Evolutionary conservation across 306 rosid species (phyloP), one percentile per base, ranked within the genome.

Genomic region (Cicer bijugum): DNA sequence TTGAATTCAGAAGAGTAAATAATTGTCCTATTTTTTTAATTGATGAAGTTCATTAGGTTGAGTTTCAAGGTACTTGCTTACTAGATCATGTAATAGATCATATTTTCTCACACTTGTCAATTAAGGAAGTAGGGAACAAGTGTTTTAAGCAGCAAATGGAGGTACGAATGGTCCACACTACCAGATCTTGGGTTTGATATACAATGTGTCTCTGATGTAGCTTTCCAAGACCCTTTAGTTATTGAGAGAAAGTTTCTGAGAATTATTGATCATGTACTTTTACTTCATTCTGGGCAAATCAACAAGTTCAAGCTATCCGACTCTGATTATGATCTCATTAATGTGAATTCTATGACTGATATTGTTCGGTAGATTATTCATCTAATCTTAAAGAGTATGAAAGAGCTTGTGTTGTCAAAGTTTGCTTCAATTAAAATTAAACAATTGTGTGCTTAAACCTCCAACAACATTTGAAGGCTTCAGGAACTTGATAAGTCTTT

Each of bases 211-310:
- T 33, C 78, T 4, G 57, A 50, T 4, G 51, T 51, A 40, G 23
- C 85, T 76, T 65, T 72, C 17, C 74, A 44, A 12, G 72, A 81
- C 45, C 69, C 17, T 72, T 42, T 56, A 16, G 9, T 67, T 60
- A 51, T 84, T 1, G 3, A 6, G 19, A 53, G 0, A 1, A 52
- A 53, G 5, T 16, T 16, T 52, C 78, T 57, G 16, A 80, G 75
- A 68, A 80, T 80, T 55, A 50, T 90, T 45, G 91, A 90, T 83
- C 89, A 80, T 37, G 91, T 90, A 14, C 90, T 90, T 61, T 78
- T 88, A 52, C 87, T 86, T 72, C 90, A 89, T 72, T 15, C 64
- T 37, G 93, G 89, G 55, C 45, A 81, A 23, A 69, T 89, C 16
- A 71, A 71, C 75, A 81, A 46, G 81, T 83, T 84, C 82, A 74